Base-by-base conservation (phyloP, 352 stramenopile genomes). In the Pythium phragmiticola region DNA sequence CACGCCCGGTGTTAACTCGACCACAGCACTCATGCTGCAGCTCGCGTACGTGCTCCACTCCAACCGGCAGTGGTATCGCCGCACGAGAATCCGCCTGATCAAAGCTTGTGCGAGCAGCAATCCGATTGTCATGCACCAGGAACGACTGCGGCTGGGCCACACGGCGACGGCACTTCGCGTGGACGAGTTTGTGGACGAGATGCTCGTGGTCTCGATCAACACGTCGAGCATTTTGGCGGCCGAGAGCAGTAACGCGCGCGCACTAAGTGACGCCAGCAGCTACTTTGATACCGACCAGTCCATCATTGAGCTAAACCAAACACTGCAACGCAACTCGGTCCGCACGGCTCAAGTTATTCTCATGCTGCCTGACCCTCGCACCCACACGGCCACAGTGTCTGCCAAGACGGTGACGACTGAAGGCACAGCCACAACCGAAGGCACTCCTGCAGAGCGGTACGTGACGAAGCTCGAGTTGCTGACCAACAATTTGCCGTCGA, bases 401-500 rank as follows among this genome's bases (percentile, higher is more conserved):
- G 62, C 21, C 33, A 62, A 7, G 30, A 26, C 12, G 42, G 37
- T 5, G 51, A 33, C 19, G 19, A 36, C 23, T 1, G 28, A 42
- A 17, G 28, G 7, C 14, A 42, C 21, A 23, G 14, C 11, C 12
- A 42, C 12, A 14, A 26, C 5, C 12, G 48, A 42, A 12, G 8
- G 26, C 14, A 36, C 48, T 1, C 14, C 28, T 14, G 56, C 70
- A 2, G 17, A 66, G 19, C 39, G 36, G 34, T 84, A 80, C 53
- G 33, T 77, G 16, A 19, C 50, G 26, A 75, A 76, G 60, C 58
- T 84, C 23, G 66, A 75, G 60, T 53, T 72, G 54, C 60, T 84
- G 5, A 82, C 76, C 9, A 69, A 66, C 53, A 76, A 81, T 41
- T 60, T 84, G 42, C 76, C 76, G 39, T 80, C 76, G 36, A 80